A percentile compares a stretch with the other conserved stretches of the same genome.
Conservation (phyloP, 345 rosid genomes). For the Populus pruinosa region DNA sequence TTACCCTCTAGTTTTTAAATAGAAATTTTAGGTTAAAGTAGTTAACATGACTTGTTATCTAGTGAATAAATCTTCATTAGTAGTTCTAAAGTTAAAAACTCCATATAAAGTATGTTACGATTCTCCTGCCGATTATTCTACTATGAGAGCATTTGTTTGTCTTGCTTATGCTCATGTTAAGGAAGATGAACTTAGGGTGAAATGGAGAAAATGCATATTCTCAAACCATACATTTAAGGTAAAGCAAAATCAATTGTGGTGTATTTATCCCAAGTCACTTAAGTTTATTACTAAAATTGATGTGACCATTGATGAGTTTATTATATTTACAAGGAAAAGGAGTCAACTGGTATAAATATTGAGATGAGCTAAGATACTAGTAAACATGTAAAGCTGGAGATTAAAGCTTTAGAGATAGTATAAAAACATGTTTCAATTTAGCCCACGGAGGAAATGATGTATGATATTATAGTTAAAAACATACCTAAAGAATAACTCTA, state of each 20-base stretch:
- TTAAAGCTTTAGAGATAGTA: neutral
- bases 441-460: neutral
- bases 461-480: neutral
- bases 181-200: neutral
- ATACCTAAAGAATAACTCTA: too few species aligned
- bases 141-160: neutral
- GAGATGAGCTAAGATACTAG: neutral
- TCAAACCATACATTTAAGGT: neutral
- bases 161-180: neutral
- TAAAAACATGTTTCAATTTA: neutral
- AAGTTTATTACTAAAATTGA: neutral
- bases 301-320: too few species aligned
- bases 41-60: neutral
- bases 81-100: neutral
- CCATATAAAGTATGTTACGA: neutral
- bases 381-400: neutral
- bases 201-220: neutral
- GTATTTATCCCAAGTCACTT: neutral
- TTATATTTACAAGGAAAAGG: accelerated
- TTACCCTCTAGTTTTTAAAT: too few species aligned
- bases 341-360: neutral
- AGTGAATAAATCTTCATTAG: neutral
- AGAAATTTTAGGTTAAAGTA: neutral
- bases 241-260: neutral
- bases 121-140: neutral